phyloP scores from a whole-genome alignment of 2,329 filamentous ascomycete genomes.

The Phaeosphaeria sp. region DNA sequence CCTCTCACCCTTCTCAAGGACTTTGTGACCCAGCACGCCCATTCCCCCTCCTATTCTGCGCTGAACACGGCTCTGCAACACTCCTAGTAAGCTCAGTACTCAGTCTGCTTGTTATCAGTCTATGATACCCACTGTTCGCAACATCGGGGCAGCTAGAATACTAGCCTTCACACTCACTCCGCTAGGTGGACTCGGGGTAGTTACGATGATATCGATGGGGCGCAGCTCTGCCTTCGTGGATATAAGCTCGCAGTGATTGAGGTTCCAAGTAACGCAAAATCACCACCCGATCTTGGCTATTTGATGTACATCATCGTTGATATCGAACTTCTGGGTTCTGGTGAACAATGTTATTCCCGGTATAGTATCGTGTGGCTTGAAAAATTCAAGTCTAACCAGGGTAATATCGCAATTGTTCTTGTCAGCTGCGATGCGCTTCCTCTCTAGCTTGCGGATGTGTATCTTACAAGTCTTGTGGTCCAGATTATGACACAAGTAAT shows the following conservation, averaged over 20 bases:
- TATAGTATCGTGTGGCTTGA: background rate
- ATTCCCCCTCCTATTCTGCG: no score
- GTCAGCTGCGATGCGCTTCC: background rate
- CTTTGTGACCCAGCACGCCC: no score
- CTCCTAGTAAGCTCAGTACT: no score
- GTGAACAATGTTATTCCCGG: background rate
- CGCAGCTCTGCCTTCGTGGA: no score
- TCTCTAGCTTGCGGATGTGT: background rate
- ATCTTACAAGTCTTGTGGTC: background rate
- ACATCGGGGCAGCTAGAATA: no score
- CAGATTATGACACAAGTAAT: constrained; percentile 2
- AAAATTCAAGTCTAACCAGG: background rate
- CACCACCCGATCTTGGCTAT: background rate
- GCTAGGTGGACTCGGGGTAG: no score
- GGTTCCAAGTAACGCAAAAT: constrained; percentile 3
- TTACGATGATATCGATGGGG: background rate
- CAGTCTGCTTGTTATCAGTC: no score
- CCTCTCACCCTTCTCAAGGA: no score
- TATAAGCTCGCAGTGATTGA: no score
- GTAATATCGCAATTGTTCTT: constrained; percentile 5
- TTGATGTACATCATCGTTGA: constrained; percentile 8
- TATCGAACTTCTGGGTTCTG: constrained; percentile 3
- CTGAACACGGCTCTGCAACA: no score
- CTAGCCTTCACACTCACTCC: no score
- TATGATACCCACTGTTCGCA: no score